Evolutionary conservation across 441 rosid species (phyloP), one percentile per base, ranked within the genome.

Genomic region (Iberis amara): DNA sequence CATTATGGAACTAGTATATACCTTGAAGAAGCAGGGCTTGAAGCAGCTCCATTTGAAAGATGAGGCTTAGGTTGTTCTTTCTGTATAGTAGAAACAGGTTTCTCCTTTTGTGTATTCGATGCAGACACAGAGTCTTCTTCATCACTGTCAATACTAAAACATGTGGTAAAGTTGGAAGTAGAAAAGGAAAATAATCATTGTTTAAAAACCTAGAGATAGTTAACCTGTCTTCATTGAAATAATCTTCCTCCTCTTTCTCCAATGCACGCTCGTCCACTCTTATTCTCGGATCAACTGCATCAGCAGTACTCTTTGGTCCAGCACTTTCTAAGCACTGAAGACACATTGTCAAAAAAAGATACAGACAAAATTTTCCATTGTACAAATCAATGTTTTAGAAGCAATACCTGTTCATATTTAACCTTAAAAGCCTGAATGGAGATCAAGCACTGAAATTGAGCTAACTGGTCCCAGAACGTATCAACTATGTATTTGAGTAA

Each of bases 191-290:
- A 14, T 6, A 47, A 27, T 5, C 14, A 41, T 1, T 45, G 41
- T 39, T 41, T 53, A 35, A 28, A 42, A 13, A 69, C 53, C 21
- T 13, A 38, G 52, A 55, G 14, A 47, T 46, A 36, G 10, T 1
- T 26, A 52, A 89, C 97, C 96, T 94, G 73, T 89, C 92, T 71
- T 77, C 95, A 11, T 89, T 89, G 70, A 94, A 94, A 75, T 94
- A 94, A 65, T 94, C 96, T 70, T 89, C 91, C 76, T 89, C 99
- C 66, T 94, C 99, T 76, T 94, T 94, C 65, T 87, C 97, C 50
- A 78, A 59, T 21, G 95, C 96, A 26, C 96, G 95, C 66, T 83
- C 97, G 62, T 94, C 99, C 11, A 68, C 62, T 56, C 89, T 70
- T 70, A 73, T 87, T 55, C 96, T 78, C 5, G 82, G 73, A 45